Conservation (phyloP, 495 filamentous ascomycete genomes). For the Cryomyces minteri region DNA sequence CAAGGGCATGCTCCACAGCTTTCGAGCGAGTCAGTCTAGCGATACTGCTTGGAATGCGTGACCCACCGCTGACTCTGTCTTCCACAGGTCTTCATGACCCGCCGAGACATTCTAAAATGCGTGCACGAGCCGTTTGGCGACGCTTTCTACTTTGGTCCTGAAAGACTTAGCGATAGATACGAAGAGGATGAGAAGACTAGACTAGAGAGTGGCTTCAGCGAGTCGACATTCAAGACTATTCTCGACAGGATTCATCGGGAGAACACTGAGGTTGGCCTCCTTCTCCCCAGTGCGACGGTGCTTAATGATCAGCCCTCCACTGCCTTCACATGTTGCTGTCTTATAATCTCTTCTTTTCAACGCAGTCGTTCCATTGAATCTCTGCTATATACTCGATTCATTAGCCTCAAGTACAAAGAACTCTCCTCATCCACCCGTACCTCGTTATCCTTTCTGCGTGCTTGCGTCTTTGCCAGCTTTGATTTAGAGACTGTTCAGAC, state of each 20-base stretch:
- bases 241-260: slow-evolving; percentile 50
- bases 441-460: too few relatives aligned
- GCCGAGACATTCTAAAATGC: slow-evolving; percentile 56
- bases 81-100: slow-evolving; percentile 84
- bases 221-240: slow-evolving; percentile 59
- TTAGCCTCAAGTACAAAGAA: too few relatives aligned
- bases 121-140: slow-evolving; percentile 94
- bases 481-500: too few relatives aligned
- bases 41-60: background rate
- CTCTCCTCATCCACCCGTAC: too few relatives aligned
- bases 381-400: too few relatives aligned
- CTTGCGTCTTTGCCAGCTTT: too few relatives aligned
- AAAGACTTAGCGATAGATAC: slow-evolving; percentile 61
- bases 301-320: background rate
- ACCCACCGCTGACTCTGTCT: background rate
- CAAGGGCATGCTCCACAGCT: slow-evolving; percentile 82
- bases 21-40: slow-evolving; percentile 62
- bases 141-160: slow-evolving; percentile 87
- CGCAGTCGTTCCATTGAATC: background rate
- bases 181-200: slow-evolving; percentile 52
- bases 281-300: slow-evolving; percentile 7
- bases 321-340: background rate
- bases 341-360: background rate
- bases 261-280: slow-evolving; percentile 41
- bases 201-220: slow-evolving; percentile 51